These are phyloP conservation scores for Ustilago bromivora DNA, from an alignment of 1,284 basidiomycete genomes.

Conservation along the genomic window DNA sequence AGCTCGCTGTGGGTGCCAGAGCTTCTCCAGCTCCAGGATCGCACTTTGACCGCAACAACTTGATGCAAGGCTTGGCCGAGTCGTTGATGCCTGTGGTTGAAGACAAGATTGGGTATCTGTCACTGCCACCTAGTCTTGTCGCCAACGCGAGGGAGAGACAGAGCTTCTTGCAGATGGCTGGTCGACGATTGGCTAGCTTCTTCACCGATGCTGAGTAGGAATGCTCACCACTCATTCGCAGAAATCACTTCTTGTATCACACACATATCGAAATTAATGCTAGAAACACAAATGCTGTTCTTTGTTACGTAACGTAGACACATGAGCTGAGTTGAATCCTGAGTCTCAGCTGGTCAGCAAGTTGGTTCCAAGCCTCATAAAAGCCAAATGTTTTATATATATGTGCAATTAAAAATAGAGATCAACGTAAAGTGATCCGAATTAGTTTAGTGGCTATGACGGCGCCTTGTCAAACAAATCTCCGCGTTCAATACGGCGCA, in stretches of 20 bases:
- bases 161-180: slow-evolving; percentile 61
- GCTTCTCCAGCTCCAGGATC: slow-evolving; percentile 15
- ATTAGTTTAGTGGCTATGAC: slow-evolving; percentile 64
- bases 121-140: slow-evolving; percentile 42
- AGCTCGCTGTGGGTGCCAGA: slow-evolving; percentile 3
- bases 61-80: slow-evolving; percentile 45
- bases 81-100: slow-evolving; percentile 53
- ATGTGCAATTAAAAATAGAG: background rate
- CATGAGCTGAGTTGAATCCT: background rate
- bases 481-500: slow-evolving; percentile 47
- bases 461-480: slow-evolving; percentile 54
- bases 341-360: background rate
- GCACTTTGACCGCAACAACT: slow-evolving; percentile 25
- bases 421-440: slow-evolving; percentile 26
- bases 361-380: background rate
- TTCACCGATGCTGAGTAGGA: slow-evolving; percentile 40
- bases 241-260: background rate
- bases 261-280: background rate
- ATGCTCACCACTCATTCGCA: background rate
- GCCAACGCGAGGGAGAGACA: slow-evolving; percentile 50
- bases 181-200: slow-evolving; percentile 45
- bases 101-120: slow-evolving; percentile 55
- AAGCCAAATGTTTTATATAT: background rate
- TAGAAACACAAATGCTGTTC: background rate
- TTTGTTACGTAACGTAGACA: background rate